phyloP scores from a whole-genome alignment of 148 eudicot species.

The Hydrangea macrophylla region DNA sequence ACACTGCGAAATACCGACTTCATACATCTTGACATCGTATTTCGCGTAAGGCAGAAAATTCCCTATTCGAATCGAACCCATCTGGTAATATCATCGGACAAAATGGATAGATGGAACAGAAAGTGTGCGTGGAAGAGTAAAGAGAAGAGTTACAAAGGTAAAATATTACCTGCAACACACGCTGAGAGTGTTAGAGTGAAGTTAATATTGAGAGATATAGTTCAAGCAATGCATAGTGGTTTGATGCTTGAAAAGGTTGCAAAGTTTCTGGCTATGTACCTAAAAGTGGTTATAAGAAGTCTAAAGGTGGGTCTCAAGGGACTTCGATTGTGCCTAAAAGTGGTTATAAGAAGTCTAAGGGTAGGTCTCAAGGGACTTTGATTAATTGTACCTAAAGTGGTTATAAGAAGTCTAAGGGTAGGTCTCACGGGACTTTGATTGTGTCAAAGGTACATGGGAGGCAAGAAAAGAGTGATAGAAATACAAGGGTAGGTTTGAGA shows the following conservation, averaged over 20 bases:
- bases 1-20: neutral
- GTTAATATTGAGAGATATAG: neutral
- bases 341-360: too few species aligned
- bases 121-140: neutral
- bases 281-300: too few species aligned
- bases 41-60: conserved; percentile 16
- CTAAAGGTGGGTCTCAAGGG: too few species aligned
- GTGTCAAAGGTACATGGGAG: too few species aligned
- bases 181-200: conserved; percentile 6
- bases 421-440: too few species aligned
- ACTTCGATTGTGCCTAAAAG: too few species aligned
- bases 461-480: too few species aligned
- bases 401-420: too few species aligned
- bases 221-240: conserved; percentile 17
- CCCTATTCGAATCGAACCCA: conserved; percentile 23
- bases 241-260: conserved; percentile 7
- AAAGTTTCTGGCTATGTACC: neutral
- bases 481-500: too few species aligned
- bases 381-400: too few species aligned
- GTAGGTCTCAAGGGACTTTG: too few species aligned
- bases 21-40: neutral
- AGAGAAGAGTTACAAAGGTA: neutral
- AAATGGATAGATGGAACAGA: conserved; percentile 6
- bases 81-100: conserved; percentile 11
- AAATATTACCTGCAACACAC: conserved; percentile 9